A percentile compares a stretch with the other conserved stretches of the same genome.
These are phyloP conservation scores for Cystobasidiaceae sp. DNA, from an alignment of 1,284 basidiomycete species.

Conservation along the genomic window DNA sequence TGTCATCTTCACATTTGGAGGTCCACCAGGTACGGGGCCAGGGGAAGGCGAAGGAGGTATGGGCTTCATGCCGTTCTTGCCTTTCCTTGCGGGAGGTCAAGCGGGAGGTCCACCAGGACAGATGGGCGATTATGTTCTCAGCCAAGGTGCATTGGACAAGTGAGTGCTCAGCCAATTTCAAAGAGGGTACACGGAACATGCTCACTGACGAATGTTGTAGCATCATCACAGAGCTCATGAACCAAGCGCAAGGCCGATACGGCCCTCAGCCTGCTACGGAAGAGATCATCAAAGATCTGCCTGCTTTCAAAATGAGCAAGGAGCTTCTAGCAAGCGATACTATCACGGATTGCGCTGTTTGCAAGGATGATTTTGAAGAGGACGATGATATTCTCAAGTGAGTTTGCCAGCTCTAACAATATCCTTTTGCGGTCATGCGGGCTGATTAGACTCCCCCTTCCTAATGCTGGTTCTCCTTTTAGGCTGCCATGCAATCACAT, in stretches of 20 bases:
- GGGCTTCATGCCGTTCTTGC: conserved; percentile 7
- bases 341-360: conserved; percentile 29
- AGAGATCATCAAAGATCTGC: conserved; percentile 29
- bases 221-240: conserved; percentile 27
- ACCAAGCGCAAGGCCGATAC: conserved; percentile 27
- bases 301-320: conserved; percentile 21
- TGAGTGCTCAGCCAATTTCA: conserved; percentile 1
- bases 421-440: neutral
- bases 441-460: too few species aligned
- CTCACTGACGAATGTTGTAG: neutral
- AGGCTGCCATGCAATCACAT: conserved; percentile 27
- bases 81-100: neutral
- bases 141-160: conserved; percentile 24
- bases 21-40: neutral
- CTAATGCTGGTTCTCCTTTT: neutral
- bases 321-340: conserved; percentile 19
- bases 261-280: conserved; percentile 29
- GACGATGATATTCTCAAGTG: conserved; percentile 23
- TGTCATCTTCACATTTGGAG: conserved; percentile 17
- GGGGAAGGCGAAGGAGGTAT: neutral
- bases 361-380: conserved; percentile 31
- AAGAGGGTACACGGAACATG: neutral
- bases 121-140: conserved; percentile 32
- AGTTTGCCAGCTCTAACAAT: neutral
- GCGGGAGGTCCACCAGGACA: conserved; percentile 8